A percentile compares a stretch with the other conserved stretches of the same genome.
phyloP scores from a whole-genome alignment of 371 early-diverging fungal genomes.

The Chytridium lagenaria region DNA sequence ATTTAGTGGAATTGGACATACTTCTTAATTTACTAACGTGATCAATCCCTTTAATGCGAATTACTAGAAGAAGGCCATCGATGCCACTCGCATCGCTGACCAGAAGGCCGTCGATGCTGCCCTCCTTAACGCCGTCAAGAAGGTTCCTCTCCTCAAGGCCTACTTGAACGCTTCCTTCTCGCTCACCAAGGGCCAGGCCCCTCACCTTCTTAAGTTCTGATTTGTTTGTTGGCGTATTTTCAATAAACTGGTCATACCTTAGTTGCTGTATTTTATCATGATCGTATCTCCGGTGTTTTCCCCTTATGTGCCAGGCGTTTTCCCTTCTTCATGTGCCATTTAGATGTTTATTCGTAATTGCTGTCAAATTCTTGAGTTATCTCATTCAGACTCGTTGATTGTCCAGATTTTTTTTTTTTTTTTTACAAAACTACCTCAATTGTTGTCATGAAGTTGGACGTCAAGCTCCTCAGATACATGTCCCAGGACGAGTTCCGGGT shows the following conservation, averaged over 20 bases:
- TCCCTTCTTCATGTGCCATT: no score
- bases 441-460: constrained; percentile 88
- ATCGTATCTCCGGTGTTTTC: no score
- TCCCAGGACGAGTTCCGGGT: constrained; percentile 93
- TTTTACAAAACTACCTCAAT: background rate
- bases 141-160: constrained; percentile 81
- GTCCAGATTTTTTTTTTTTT: background rate
- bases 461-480: constrained; percentile 93
- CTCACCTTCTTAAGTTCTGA: constrained; percentile 67
- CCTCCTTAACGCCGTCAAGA: constrained; percentile 78
- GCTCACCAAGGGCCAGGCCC: constrained; percentile 93
- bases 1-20: background rate
- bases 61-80: constrained; percentile 66
- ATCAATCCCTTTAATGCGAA: background rate
- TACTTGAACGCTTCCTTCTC: constrained; percentile 89
- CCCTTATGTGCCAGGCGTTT: no score
- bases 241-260: background rate
- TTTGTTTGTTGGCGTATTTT: background rate
- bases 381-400: no score
- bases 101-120: constrained; percentile 88
- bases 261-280: background rate
- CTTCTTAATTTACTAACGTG: background rate
- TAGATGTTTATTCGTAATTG: no score
- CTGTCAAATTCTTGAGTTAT: no score
- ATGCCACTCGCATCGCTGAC: constrained; percentile 75